phyloP scores from a whole-genome alignment of 805 yeast genomes.

The Saccharomycopsis capsularis region DNA sequence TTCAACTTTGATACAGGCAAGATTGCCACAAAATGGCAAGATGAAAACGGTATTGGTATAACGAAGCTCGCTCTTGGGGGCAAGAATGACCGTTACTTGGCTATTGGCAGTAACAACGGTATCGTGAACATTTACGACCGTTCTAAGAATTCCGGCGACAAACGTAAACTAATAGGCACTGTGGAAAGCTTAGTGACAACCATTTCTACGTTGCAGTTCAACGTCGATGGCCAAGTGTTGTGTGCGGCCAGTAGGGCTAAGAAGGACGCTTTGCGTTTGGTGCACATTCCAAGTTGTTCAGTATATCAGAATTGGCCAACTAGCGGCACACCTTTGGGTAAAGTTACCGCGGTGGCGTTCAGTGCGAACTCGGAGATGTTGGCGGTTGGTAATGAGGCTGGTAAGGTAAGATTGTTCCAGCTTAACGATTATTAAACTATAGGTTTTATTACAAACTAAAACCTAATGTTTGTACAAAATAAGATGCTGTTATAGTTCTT shows the following conservation, averaged over 20 bases:
- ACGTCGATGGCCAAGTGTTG: constrained; percentile 83
- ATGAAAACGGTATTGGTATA: constrained; percentile 77
- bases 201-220: constrained; percentile 64
- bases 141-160: constrained; percentile 24
- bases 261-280: constrained; percentile 78
- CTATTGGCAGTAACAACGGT: constrained; percentile 85
- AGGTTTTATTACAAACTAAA: no score
- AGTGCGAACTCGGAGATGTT: constrained; percentile 78
- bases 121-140: constrained; percentile 81
- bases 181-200: constrained; percentile 79
- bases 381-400: constrained; percentile 86
- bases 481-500: no score
- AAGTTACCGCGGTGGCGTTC: constrained; percentile 73
- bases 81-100: constrained; percentile 65
- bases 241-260: constrained; percentile 81
- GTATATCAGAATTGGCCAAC: constrained; percentile 97
- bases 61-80: constrained; percentile 74
- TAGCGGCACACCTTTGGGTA: constrained; percentile 92
- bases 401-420: constrained; percentile 84
- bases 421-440: constrained; percentile 71
- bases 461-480: no score
- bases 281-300: constrained; percentile 80
- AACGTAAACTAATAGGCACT: constrained; percentile 49
- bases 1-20: constrained; percentile 49
- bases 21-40: constrained; percentile 68